Conservation (phyloP, 805 yeast species). For the Torulaspora gathmanii region DNA sequence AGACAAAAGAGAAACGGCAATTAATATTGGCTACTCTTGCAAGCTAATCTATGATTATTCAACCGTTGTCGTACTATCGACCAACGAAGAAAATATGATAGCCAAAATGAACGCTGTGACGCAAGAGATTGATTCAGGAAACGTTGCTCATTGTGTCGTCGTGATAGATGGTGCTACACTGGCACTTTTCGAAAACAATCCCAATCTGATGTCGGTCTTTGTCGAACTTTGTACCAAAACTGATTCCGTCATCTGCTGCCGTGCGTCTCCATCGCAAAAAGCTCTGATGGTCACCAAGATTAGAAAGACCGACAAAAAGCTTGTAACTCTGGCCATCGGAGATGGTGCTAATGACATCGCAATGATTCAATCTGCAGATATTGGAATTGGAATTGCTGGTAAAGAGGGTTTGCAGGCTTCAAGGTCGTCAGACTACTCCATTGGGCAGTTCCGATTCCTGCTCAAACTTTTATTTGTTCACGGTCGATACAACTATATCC, state of each 20-base stretch:
- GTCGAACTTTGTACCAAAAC: conserved; percentile 80
- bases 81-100: conserved; percentile 53
- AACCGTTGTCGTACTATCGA: conserved; percentile 67
- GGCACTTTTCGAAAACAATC: conserved; percentile 64
- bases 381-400: conserved; percentile 96
- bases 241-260: conserved; percentile 89
- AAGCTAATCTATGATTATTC: conserved; percentile 89
- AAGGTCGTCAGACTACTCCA: conserved; percentile 86
- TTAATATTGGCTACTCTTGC: conserved; percentile 94
- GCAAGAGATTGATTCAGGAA: conserved; percentile 63
- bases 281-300: conserved; percentile 82
- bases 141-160: conserved; percentile 88
- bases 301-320: conserved; percentile 57
- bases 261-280: conserved; percentile 96
- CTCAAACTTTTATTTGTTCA: conserved; percentile 82
- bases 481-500: conserved; percentile 90
- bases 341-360: conserved; percentile 99
- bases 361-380: conserved; percentile 98
- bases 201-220: conserved; percentile 66
- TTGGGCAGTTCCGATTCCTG: conserved; percentile 87
- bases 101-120: conserved; percentile 71
- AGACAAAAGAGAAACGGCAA: conserved; percentile 96
- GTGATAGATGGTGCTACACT: conserved; percentile 94
- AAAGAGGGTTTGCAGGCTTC: conserved; percentile 97
- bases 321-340: conserved; percentile 92